phyloP scores from a whole-genome alignment of 805 yeast genomes.

The Teunomyces tritomae region DNA sequence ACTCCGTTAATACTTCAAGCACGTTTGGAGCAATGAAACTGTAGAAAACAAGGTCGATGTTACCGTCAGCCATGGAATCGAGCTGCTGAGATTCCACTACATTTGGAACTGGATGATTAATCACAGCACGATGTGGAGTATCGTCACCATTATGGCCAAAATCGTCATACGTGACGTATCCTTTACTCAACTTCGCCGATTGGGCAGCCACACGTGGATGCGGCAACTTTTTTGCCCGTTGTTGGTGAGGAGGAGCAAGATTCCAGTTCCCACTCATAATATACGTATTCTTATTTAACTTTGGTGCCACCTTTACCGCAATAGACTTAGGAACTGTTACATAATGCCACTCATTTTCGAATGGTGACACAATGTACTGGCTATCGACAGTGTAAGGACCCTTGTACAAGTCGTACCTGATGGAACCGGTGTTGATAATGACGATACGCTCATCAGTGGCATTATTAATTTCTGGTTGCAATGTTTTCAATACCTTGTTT shows the following conservation, averaged over 20 bases:
- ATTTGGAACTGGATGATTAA: conserved; percentile 67
- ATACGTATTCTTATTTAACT: conserved; percentile 57
- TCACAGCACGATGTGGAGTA: conserved; percentile 62
- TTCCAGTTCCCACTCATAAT: conserved; percentile 25
- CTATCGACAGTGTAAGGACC: conserved; percentile 83
- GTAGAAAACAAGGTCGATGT: conserved; percentile 73
- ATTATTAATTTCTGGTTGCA: conserved; percentile 24
- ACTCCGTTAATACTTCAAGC: conserved; percentile 27
- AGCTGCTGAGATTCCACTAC: conserved; percentile 59
- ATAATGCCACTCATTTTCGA: conserved; percentile 74
- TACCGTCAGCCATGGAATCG: conserved; percentile 17
- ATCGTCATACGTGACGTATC: conserved; percentile 83
- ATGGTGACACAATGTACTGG: conserved; percentile 82
- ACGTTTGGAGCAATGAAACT: conserved; percentile 58
- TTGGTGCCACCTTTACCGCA: conserved; percentile 53
- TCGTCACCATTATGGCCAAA: conserved; percentile 85
- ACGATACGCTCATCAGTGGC: conserved; percentile 39
- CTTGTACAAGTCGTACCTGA: conserved; percentile 79
- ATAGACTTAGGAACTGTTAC: conserved; percentile 56
- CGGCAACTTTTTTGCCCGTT: background rate
- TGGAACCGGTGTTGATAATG: conserved; percentile 81
- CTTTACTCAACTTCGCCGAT: conserved; percentile 45
- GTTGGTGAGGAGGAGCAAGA: conserved; percentile 25
- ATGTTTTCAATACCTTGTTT: conserved; percentile 50
- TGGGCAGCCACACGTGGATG: conserved; percentile 7